Evolutionary conservation across 805 yeast genomes (phyloP).

Genomic region (Suhomyces sp.): DNA sequence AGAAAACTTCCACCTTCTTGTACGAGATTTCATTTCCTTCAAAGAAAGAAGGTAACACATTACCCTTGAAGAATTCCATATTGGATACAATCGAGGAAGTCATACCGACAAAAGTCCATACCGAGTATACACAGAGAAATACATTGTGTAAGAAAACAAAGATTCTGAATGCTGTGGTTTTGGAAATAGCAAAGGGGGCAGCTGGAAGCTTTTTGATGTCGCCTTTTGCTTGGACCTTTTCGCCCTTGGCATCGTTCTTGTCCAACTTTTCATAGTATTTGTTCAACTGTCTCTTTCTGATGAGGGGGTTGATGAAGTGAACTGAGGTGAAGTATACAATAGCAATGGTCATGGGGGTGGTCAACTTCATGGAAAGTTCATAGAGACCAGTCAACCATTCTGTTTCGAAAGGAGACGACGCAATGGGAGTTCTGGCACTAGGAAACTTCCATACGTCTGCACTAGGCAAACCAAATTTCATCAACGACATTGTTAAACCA

Average conservation of each 20-base stretch:
- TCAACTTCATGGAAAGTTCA: slow-evolving; percentile 44
- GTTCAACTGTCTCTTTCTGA: slow-evolving; percentile 46
- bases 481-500: slow-evolving; percentile 16
- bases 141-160: slow-evolving; percentile 63
- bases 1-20: slow-evolving; percentile 43
- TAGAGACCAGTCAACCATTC: slow-evolving; percentile 35
- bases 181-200: slow-evolving; percentile 54
- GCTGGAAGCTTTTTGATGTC: slow-evolving; percentile 43
- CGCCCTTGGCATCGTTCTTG: slow-evolving; percentile 16
- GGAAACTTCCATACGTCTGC: slow-evolving; percentile 32
- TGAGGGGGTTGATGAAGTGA: slow-evolving; percentile 50
- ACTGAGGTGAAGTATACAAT: slow-evolving; percentile 57
- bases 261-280: slow-evolving; percentile 21
- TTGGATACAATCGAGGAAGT: slow-evolving; percentile 47
- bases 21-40: slow-evolving; percentile 3
- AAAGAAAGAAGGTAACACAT: slow-evolving; percentile 12
- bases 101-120: slow-evolving; percentile 74
- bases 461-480: slow-evolving; percentile 37
- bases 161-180: slow-evolving; percentile 44
- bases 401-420: slow-evolving; percentile 35
- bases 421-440: slow-evolving; percentile 27
- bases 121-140: slow-evolving; percentile 61
- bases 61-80: slow-evolving; percentile 22
- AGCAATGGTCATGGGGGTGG: slow-evolving; percentile 59
- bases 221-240: slow-evolving; percentile 16